These are phyloP conservation scores for Coemansia sp. DNA, from an alignment of 192 early-diverging fungal species.

Conservation along the genomic window DNA sequence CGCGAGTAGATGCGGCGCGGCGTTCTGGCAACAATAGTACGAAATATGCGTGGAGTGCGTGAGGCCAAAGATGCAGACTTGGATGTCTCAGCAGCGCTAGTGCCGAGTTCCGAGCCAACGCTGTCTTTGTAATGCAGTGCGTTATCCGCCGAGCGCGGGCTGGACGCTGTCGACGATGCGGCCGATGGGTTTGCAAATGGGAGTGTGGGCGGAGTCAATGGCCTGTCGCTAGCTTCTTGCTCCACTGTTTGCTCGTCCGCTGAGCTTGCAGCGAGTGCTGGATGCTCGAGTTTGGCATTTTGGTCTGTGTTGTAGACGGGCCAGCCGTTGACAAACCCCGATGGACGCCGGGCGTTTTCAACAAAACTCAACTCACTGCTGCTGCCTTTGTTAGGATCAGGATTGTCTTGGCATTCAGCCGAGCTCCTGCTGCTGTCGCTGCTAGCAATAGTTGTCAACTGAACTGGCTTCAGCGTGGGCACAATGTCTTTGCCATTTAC, in stretches of 20 bases:
- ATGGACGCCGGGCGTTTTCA: constrained; percentile 15
- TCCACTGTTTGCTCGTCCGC: neutral
- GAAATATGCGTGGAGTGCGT: constrained; percentile 16
- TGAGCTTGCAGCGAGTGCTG: neutral
- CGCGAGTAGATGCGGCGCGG: constrained; percentile 34
- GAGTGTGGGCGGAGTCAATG: neutral
- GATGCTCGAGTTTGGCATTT: neutral
- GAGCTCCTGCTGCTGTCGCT: neutral
- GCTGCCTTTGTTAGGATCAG: neutral
- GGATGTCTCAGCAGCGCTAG: neutral
- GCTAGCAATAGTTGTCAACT: neutral
- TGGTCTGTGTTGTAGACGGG: constrained; percentile 24
- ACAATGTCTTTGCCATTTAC: neutral
- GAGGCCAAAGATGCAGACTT: constrained; percentile 3
- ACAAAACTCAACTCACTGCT: neutral
- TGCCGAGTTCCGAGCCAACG: neutral
- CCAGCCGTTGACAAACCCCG: constrained; percentile 38
- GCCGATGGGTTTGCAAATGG: neutral
- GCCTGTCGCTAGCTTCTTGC: neutral
- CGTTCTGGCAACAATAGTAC: constrained; percentile 17
- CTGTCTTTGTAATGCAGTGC: constrained; percentile 8
- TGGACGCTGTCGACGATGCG: neutral
- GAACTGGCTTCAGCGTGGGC: neutral
- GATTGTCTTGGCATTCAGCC: neutral
- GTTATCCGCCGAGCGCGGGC: neutral